Conservation (phyloP, 192 early-diverging fungal genomes). For the Fimicolochytrium jonesii region DNA sequence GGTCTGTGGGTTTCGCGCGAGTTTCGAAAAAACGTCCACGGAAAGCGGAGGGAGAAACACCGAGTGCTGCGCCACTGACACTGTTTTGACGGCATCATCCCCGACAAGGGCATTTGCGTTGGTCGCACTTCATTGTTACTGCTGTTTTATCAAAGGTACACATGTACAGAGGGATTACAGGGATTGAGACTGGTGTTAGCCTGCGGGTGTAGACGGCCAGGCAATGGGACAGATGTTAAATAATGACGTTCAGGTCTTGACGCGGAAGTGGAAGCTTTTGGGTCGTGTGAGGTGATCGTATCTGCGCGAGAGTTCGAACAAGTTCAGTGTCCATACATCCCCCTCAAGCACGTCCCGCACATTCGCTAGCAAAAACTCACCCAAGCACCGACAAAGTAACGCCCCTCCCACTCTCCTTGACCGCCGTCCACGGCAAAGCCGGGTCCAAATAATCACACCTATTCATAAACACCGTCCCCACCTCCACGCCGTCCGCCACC, state of each 20-base stretch:
- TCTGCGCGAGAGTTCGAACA: not conserved
- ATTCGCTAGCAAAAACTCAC: not conserved
- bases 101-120: too few species aligned
- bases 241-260: constrained; percentile 5
- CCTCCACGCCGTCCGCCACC: constrained; percentile 50
- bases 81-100: too few species aligned
- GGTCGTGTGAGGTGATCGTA: constrained; percentile 69
- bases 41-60: too few species aligned
- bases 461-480: constrained; percentile 82
- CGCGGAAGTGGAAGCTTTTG: constrained; percentile 62
- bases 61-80: too few species aligned
- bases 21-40: too few species aligned
- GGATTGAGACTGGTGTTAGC: too few species aligned
- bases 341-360: not conserved
- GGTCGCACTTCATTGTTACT: too few species aligned
- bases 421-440: constrained; percentile 72
- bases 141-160: too few species aligned
- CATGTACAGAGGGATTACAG: too few species aligned
- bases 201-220: too few species aligned
- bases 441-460: constrained; percentile 82
- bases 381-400: constrained; percentile 65
- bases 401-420: constrained; percentile 70
- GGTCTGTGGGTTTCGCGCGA: too few species aligned
- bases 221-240: too few species aligned
- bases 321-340: not conserved